phyloP scores from a whole-genome alignment of 2,329 filamentous ascomycete genomes.

The Diplodia scrobiculata region DNA sequence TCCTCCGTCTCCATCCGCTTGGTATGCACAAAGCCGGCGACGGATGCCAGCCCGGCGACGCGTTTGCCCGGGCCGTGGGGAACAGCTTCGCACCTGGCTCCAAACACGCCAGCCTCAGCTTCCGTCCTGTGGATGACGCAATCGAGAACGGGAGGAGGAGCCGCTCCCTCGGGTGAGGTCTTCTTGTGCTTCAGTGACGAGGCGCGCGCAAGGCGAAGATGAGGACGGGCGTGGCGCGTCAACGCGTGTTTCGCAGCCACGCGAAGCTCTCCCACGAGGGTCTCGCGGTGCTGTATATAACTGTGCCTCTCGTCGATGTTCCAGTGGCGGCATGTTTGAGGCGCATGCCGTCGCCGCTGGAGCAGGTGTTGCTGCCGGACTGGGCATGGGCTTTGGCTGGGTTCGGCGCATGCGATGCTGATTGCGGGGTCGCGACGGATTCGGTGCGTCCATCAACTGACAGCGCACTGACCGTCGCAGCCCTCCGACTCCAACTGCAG shows the following conservation, averaged over 20 bases:
- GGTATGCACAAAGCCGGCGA: conserved; percentile 14
- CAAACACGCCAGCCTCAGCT: neutral
- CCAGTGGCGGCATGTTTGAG: neutral
- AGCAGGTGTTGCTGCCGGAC: conserved; percentile 1
- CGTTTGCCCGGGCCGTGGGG: conserved; percentile 9
- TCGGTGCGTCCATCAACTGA: neutral
- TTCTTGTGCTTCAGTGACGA: neutral
- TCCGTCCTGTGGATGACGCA: conserved; percentile 2
- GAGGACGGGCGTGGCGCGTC: neutral
- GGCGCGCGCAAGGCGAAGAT: neutral
- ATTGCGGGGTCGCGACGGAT: conserved; percentile 21
- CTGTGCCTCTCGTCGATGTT: neutral
- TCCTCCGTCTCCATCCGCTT: too few relatives aligned
- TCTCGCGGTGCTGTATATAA: conserved; percentile 10
- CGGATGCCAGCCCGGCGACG: neutral
- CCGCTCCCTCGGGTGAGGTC: neutral
- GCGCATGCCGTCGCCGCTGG: neutral
- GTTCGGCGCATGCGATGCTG: neutral
- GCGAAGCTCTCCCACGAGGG: neutral
- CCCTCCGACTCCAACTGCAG: neutral
- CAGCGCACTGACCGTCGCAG: neutral
- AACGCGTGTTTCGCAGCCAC: neutral
- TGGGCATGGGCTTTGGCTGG: neutral
- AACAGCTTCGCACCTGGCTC: neutral
- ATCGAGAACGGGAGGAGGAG: neutral